A percentile compares a stretch with the other conserved stretches of the same genome.
Conservation (phyloP, 441 rosid genomes). For the Euphorbia celastroides region DNA sequence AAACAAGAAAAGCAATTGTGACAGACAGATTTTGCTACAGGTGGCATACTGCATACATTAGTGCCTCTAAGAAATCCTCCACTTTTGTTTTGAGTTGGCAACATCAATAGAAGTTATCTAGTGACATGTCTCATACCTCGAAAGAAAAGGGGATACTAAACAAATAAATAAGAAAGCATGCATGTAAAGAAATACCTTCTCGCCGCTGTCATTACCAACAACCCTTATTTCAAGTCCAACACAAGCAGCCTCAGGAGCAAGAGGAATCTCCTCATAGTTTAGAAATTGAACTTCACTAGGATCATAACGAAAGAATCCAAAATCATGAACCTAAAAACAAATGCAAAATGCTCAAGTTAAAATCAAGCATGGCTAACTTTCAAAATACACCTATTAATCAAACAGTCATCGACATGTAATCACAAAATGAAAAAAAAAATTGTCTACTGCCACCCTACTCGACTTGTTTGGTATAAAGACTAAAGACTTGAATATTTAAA, state of each 20-base stretch:
- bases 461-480: not conserved
- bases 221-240: constrained; percentile 99
- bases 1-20: not conserved
- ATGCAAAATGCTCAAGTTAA: not conserved
- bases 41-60: not conserved
- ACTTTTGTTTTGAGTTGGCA: not conserved
- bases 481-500: not conserved
- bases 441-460: not conserved
- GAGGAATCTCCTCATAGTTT: constrained; percentile 92
- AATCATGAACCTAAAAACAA: constrained; percentile 85
- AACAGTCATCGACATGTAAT: not conserved
- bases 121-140: not conserved
- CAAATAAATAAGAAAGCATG: not conserved
- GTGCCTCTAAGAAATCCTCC: not conserved
- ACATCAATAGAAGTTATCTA: not conserved
- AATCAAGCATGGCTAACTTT: not conserved
- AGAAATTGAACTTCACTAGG: constrained; percentile 76
- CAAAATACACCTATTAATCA: not conserved
- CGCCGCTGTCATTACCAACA: constrained; percentile 98
- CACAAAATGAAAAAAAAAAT: not conserved
- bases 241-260: constrained; percentile 89
- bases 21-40: no score
- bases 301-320: constrained; percentile 95
- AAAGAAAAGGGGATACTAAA: not conserved
- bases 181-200: constrained; percentile 55